phyloP scores from a whole-genome alignment of 257 asterid genomes.

The Solanum pennellii region DNA sequence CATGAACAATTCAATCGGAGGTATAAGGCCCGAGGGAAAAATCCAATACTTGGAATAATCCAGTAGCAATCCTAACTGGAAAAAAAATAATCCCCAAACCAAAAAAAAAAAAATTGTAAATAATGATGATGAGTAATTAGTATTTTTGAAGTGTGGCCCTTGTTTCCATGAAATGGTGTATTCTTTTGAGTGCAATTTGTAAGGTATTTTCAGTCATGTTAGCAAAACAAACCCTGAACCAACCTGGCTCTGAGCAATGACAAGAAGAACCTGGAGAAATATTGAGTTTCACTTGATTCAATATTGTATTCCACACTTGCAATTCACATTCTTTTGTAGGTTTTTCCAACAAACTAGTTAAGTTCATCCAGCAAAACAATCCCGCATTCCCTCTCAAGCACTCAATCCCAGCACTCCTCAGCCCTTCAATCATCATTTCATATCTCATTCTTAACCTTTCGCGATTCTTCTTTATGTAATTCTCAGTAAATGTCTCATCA shows the following conservation, averaged over 20 bases:
- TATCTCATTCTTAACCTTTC: background rate
- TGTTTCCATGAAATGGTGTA: constrained; percentile 4
- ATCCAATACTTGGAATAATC: background rate
- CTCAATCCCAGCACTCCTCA: background rate
- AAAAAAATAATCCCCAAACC: background rate
- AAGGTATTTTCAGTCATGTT: constrained; percentile 63
- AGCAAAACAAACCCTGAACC: constrained; percentile 84
- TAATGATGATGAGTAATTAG: background rate
- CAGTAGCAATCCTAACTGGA: background rate
- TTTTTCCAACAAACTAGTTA: background rate
- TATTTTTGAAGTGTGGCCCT: background rate
- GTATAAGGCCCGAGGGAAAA: background rate
- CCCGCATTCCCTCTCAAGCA: constrained; percentile 2
- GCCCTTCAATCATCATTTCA: background rate
- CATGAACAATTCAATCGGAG: background rate
- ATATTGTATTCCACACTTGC: constrained; percentile 14
- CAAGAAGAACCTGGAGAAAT: constrained; percentile 73
- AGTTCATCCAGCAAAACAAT: constrained; percentile 1
- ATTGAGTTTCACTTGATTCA: constrained; percentile 51
- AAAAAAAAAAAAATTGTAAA: background rate
- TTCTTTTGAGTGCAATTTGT: constrained; percentile 44
- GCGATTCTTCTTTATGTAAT: background rate
- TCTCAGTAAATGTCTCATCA: background rate
- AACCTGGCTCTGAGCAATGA: constrained; percentile 74
- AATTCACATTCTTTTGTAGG: background rate